These are phyloP conservation scores for Hypoxylon sp. DNA, from an alignment of 2,329 filamentous ascomycete species.

Conservation along the genomic window DNA sequence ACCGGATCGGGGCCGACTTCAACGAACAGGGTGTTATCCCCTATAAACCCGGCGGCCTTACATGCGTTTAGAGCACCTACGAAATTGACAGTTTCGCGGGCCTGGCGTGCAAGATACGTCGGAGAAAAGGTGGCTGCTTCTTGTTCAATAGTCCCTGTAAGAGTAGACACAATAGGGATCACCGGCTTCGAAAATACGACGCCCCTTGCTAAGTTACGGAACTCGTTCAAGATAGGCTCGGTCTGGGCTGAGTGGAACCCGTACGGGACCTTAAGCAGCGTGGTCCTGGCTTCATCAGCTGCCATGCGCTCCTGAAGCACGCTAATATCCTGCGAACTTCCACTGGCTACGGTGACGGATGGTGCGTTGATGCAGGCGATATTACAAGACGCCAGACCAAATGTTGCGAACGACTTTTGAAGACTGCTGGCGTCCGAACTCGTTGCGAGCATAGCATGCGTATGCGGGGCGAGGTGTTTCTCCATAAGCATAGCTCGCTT, in stretches of 20 bases:
- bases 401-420: neutral
- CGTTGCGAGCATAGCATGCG: neutral
- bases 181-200: constrained; percentile 1
- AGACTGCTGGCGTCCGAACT: neutral
- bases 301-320: neutral
- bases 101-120: neutral
- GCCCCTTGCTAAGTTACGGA: neutral
- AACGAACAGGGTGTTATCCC: neutral
- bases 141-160: neutral
- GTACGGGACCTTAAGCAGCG: neutral
- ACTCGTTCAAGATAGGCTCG: neutral
- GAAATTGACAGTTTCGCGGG: neutral
- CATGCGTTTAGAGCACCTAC: neutral
- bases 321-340: neutral
- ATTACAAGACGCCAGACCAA: neutral
- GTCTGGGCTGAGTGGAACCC: neutral
- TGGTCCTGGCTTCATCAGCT: neutral
- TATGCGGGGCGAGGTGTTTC: neutral
- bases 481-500: neutral
- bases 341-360: neutral
- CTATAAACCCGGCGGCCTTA: neutral
- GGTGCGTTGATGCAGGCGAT: neutral
- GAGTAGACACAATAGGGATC: constrained; percentile 7
- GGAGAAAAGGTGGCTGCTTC: neutral
- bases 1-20: constrained; percentile 8